Percentiles rank a stretch among this genome's conserved stretches.
These are phyloP conservation scores for Teunomyces atbi DNA, from an alignment of 805 yeast genomes.

Conservation along the genomic window DNA sequence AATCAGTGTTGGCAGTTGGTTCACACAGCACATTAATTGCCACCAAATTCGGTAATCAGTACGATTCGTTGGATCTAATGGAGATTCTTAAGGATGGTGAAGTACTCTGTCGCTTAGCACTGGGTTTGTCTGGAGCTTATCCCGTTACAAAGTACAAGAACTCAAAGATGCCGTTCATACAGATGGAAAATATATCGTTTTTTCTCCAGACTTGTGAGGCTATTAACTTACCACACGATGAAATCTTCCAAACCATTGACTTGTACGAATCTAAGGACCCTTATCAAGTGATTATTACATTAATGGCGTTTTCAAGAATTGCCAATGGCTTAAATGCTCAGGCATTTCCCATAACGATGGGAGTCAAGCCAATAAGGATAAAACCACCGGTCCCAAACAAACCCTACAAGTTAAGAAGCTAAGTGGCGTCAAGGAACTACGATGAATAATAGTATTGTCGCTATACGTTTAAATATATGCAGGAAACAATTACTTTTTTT, in stretches of 20 bases:
- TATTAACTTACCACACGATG: constrained; percentile 77
- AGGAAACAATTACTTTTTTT: background rate
- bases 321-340: constrained; percentile 45
- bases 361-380: constrained; percentile 45
- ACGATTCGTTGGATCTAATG: constrained; percentile 40
- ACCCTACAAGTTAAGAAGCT: constrained; percentile 42
- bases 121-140: constrained; percentile 15
- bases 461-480: background rate
- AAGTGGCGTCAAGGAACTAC: background rate
- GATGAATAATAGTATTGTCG: background rate
- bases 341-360: constrained; percentile 29
- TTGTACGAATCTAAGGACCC: constrained; percentile 73
- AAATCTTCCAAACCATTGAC: constrained; percentile 75
- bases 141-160: constrained; percentile 49
- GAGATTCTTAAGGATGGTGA: constrained; percentile 61
- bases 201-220: constrained; percentile 61
- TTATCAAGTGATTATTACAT: constrained; percentile 70
- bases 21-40: constrained; percentile 10
- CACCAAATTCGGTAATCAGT: constrained; percentile 7
- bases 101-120: constrained; percentile 35
- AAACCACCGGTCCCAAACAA: constrained; percentile 55
- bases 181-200: constrained; percentile 82
- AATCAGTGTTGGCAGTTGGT: constrained; percentile 22
- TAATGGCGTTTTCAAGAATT: constrained; percentile 70
- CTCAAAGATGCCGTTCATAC: constrained; percentile 68